phyloP scores from a whole-genome alignment of 73 alveolate species.

The Urostyla sp. region DNA sequence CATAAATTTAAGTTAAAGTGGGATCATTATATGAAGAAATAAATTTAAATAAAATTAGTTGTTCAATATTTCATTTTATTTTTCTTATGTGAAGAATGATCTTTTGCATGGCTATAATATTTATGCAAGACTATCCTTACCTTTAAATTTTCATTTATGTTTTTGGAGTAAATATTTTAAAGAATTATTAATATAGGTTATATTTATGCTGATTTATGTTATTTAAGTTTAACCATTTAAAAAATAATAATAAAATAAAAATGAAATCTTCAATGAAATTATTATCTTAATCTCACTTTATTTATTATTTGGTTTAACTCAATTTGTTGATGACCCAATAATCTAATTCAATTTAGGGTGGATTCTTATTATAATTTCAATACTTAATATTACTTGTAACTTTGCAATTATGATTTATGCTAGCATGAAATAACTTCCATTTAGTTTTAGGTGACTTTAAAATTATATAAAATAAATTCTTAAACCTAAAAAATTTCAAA shows the following conservation, averaged over 20 bases:
- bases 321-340: background rate
- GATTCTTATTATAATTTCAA: background rate
- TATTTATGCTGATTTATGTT: background rate
- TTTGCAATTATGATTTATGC: too few species aligned
- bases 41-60: background rate
- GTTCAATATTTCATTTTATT: background rate
- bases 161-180: too few species aligned
- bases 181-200: too few species aligned
- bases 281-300: background rate
- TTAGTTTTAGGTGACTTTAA: too few species aligned
- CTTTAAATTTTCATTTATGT: background rate
- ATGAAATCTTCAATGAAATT: background rate
- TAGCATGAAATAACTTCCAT: too few species aligned
- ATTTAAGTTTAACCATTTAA: background rate
- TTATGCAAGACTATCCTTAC: background rate
- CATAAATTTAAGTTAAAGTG: background rate
- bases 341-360: background rate
- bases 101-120: background rate
- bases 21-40: conserved; percentile 4
- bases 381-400: background rate
- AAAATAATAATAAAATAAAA: background rate
- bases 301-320: background rate
- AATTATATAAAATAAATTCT: too few species aligned
- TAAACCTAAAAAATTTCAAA: too few species aligned
- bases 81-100: background rate